A percentile compares a stretch with the other conserved stretches of the same genome.
These are phyloP conservation scores for Suaeda aralocaspica DNA, from an alignment of 148 eudicot species.

Conservation along the genomic window DNA sequence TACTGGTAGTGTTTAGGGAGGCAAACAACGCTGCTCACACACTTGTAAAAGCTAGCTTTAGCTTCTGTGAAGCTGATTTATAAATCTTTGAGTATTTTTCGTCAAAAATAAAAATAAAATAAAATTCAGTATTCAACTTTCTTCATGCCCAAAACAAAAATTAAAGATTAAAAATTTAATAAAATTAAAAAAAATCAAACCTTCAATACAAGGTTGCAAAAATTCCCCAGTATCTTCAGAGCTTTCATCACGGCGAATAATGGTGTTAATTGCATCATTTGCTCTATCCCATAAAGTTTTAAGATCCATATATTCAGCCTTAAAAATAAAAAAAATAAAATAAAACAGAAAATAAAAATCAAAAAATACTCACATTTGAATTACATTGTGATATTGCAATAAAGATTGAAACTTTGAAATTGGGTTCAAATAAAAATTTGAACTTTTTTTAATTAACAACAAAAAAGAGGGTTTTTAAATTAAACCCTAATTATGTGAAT, in stretches of 20 bases:
- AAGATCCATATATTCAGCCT: conserved; percentile 78
- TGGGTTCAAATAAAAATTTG: too few species aligned
- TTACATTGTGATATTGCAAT: not conserved
- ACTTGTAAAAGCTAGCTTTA: too few species aligned
- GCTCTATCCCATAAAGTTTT: conserved; percentile 86
- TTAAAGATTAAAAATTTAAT: not conserved
- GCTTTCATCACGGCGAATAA: conserved; percentile 79
- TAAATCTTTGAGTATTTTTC: too few species aligned
- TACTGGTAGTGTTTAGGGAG: too few species aligned
- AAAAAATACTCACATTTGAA: conserved; percentile 13
- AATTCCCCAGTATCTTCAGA: conserved; percentile 72
- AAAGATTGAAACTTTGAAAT: not conserved
- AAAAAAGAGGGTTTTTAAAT: too few species aligned
- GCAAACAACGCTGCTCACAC: too few species aligned
- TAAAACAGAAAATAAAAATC: not conserved
- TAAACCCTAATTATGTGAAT: too few species aligned
- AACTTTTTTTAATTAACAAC: too few species aligned
- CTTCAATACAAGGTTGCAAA: conserved; percentile 97
- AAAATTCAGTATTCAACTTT: too few species aligned
- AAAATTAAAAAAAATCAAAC: conserved; percentile 29
- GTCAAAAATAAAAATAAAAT: too few species aligned
- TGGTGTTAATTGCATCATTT: conserved; percentile 85
- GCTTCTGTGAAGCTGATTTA: too few species aligned
- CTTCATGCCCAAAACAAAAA: too few species aligned
- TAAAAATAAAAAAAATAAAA: conserved; percentile 21